phyloP scores from a whole-genome alignment of 352 stramenopile genomes.

The Phytophthora citricola region DNA sequence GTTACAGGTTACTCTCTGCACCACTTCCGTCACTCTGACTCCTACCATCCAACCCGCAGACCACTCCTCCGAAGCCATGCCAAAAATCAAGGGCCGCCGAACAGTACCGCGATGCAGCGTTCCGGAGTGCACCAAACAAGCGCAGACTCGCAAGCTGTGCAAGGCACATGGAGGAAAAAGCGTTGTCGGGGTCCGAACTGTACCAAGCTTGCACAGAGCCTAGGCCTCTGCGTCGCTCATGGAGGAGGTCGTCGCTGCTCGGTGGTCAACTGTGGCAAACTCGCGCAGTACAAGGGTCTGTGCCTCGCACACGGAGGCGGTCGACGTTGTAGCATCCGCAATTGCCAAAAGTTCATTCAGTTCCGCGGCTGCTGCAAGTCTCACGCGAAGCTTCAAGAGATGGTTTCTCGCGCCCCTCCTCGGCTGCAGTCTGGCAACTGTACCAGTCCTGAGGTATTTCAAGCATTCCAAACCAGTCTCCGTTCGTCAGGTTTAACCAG shows the following conservation, averaged over 20 bases:
- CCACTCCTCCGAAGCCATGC: no score
- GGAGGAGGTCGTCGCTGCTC: slow-evolving; percentile 67
- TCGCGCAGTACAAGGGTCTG: slow-evolving; percentile 46
- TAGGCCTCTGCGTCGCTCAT: slow-evolving; percentile 71
- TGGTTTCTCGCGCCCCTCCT: no score
- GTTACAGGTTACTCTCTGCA: no score
- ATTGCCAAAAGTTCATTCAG: slow-evolving; percentile 79
- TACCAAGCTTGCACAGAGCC: slow-evolving; percentile 70
- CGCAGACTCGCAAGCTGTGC: slow-evolving; percentile 67
- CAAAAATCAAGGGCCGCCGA: neutral
- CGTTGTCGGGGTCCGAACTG: slow-evolving; percentile 64
- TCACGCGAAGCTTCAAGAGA: slow-evolving; percentile 9
- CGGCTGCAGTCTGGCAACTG: no score
- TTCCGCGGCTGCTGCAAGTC: slow-evolving; percentile 45
- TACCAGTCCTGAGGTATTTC: no score
- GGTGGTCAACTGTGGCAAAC: slow-evolving; percentile 53
- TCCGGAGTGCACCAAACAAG: slow-evolving; percentile 67
- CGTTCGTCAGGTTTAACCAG: no score
- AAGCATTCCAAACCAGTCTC: no score
- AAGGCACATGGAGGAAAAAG: slow-evolving; percentile 76
- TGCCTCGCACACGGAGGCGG: slow-evolving; percentile 35
- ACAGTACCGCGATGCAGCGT: slow-evolving; percentile 43
- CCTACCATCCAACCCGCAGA: no score
- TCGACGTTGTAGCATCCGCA: slow-evolving; percentile 52
- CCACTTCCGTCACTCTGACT: no score